phyloP scores from a whole-genome alignment of 495 filamentous ascomycete species.

The Aspergillus indologenus region DNA sequence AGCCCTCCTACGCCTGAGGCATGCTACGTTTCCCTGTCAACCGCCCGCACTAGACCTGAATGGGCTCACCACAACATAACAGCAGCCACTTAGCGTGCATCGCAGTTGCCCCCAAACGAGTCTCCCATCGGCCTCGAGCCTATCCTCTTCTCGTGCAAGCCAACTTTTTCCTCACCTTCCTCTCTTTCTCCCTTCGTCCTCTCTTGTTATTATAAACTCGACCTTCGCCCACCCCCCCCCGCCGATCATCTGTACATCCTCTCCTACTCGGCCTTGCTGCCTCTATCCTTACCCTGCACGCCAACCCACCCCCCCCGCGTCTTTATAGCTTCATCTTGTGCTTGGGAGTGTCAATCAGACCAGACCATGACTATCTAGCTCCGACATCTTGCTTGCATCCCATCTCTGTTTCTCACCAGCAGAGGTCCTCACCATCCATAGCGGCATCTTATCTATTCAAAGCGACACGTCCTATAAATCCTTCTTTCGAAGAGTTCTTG shows the following conservation, averaged over 20 bases:
- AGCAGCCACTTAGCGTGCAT: slow-evolving; percentile 36
- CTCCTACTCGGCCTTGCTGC: slow-evolving; percentile 2
- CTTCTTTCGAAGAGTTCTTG: slow-evolving; percentile 1
- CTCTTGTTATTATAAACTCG: slow-evolving; percentile 13
- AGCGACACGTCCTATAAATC: background rate
- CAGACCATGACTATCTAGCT: slow-evolving; percentile 24
- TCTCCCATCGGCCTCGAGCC: slow-evolving; percentile 29
- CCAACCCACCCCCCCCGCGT: slow-evolving; percentile 7
- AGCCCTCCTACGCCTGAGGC: slow-evolving; percentile 22
- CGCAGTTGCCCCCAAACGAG: slow-evolving; percentile 38
- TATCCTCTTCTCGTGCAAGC: slow-evolving; percentile 22
- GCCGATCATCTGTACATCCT: slow-evolving; percentile 21
- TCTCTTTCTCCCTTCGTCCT: slow-evolving; percentile 16
- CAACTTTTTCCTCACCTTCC: slow-evolving; percentile 21
- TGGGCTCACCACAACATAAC: slow-evolving; percentile 42
- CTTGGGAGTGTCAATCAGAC: slow-evolving; percentile 11
- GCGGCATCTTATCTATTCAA: slow-evolving; percentile 7
- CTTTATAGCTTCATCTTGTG: slow-evolving; percentile 7
- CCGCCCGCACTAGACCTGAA: slow-evolving; percentile 32
- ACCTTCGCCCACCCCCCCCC: slow-evolving; percentile 2
- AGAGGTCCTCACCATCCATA: slow-evolving; percentile 1
- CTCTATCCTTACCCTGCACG: slow-evolving; percentile 19
- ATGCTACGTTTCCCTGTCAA: slow-evolving; percentile 42
- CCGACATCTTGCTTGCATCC: slow-evolving; percentile 10
- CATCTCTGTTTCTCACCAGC: background rate